Conservation (phyloP, 2,329 filamentous ascomycete genomes). For the Aureobasidium sp. region DNA sequence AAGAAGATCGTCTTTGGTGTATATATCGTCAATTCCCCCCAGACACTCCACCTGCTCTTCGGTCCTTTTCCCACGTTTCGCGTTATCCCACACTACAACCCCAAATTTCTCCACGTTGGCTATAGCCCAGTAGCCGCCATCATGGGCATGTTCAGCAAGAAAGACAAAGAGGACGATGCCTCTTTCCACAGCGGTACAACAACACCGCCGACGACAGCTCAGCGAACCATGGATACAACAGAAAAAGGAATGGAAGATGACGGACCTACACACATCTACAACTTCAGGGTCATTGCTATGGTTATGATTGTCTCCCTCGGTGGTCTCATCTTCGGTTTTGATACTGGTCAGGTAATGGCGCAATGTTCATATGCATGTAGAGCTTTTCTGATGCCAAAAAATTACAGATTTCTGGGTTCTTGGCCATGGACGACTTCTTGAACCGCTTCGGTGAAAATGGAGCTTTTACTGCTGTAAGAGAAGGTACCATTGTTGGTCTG, state of each 20-base stretch:
- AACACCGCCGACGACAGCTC: not conserved
- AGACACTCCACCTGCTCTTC: slow-evolving; percentile 1
- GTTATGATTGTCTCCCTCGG: slow-evolving; percentile 31
- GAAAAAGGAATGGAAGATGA: slow-evolving; percentile 12
- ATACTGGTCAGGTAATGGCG: slow-evolving; percentile 38
- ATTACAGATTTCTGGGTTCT: slow-evolving; percentile 47
- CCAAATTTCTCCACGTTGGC: slow-evolving; percentile 12
- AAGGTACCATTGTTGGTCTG: slow-evolving; percentile 59
- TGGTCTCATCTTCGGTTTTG: slow-evolving; percentile 33
- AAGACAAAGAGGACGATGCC: slow-evolving; percentile 6
- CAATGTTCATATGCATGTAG: no score
- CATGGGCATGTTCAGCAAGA: slow-evolving; percentile 15
- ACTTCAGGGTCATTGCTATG: slow-evolving; percentile 27
- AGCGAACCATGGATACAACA: not conserved
- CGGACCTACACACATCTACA: slow-evolving; percentile 17
- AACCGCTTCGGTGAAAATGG: slow-evolving; percentile 47
- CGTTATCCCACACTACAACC: not conserved
- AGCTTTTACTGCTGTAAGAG: slow-evolving; percentile 51
- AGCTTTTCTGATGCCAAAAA: not conserved
- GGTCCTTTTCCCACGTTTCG: slow-evolving; percentile 15
- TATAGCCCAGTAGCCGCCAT: not conserved
- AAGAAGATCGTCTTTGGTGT: not conserved
- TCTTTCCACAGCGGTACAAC: slow-evolving; percentile 6
- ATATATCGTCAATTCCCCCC: not conserved
- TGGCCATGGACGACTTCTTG: slow-evolving; percentile 32